Evolutionary conservation across 2,329 filamentous ascomycete species (phyloP).

Genomic region (Drechmeria coniospora): DNA sequence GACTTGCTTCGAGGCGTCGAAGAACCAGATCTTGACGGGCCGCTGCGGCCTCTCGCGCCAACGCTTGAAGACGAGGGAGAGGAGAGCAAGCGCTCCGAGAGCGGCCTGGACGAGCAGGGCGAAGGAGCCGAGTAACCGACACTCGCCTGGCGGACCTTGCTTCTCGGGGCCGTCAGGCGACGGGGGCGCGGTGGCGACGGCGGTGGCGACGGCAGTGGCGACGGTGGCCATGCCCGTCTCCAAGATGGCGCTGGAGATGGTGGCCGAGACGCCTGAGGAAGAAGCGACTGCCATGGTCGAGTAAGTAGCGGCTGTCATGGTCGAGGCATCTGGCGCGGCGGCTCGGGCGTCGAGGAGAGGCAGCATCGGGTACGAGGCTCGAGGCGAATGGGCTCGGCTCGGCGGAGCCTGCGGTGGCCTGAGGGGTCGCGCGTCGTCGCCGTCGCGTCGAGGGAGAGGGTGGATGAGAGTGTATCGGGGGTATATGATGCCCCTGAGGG

Average conservation of each 20-base stretch:
- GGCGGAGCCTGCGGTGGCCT: too few species aligned
- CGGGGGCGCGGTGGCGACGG: conserved; percentile 14
- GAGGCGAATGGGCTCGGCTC: background rate
- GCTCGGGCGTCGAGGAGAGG: conserved; percentile 1
- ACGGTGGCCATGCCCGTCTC: conserved; percentile 4
- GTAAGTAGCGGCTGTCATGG: too few species aligned
- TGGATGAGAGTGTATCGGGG: too few species aligned
- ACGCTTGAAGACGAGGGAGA: conserved; percentile 83
- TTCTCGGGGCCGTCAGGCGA: conserved; percentile 10
- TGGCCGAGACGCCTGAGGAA: conserved; percentile 6
- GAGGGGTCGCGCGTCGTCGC: too few species aligned
- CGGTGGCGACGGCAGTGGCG: conserved; percentile 9
- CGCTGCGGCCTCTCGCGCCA: conserved; percentile 85
- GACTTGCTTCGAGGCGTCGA: conserved; percentile 94
- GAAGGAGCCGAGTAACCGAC: conserved; percentile 76
- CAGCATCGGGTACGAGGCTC: background rate
- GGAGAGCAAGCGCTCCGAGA: conserved; percentile 65
- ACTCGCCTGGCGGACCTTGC: conserved; percentile 53
- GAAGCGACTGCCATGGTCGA: conserved; percentile 7
- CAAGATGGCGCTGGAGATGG: conserved; percentile 2
- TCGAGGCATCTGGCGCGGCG: conserved; percentile 1
- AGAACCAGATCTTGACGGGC: conserved; percentile 92
- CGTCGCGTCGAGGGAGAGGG: too few species aligned
- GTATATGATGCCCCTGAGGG: too few species aligned
- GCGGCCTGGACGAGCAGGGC: conserved; percentile 81